Base-by-base conservation (phyloP, 176 grass and related monocot genomes). In the Luzula sylvatica region DNA sequence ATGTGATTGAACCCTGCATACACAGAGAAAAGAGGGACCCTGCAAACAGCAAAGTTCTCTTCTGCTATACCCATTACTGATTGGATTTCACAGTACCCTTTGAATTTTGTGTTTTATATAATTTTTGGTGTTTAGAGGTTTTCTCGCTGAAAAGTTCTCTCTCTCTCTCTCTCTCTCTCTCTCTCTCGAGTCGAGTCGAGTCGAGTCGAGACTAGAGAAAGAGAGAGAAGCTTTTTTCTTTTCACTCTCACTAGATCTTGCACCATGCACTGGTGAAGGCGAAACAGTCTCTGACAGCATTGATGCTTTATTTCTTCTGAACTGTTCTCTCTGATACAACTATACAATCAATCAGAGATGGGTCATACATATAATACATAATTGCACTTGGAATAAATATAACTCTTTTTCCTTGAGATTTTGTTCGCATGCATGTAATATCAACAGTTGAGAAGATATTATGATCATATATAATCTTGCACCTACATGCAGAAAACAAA, bases 61-160 rank as follows among this genome's bases (percentile, higher is more conserved):
- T 0, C 16, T 50, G 43, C 30, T 49, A 64, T 64, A 14, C 20
- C n/a, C 11, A 24, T 8, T 61, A 44, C 58, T 46, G 41, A 44
- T n/a, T n/a, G n/a, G n/a, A n/a, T 46, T 23, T 14, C 40, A 16
- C 11, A 42, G 58, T 7, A 64, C 43, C 60, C 28, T 64, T 64
- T 64, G 60, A 24, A 64, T 15, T 64, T 49, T 21, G 60, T 64
- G 60, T 47, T 64, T 64, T 48, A 64, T n/a, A n/a, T n/a, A n/a
- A n/a, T n/a, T n/a, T n/a, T n/a, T 64, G 59, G 42, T 49, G 43
- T 12, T 64, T 26, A 49, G 59, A 64, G 59, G 59, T 49, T 64
- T 64, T 64, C 15, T 13, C 47, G 59, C 59, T 64, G 59, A 64
- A 64, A 64, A 64, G 59, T 64, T 64, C 56, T 26, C 26, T 61